These are phyloP conservation scores for Haplosporangium sp. DNA, from an alignment of 371 early-diverging fungal species.

Conservation along the genomic window DNA sequence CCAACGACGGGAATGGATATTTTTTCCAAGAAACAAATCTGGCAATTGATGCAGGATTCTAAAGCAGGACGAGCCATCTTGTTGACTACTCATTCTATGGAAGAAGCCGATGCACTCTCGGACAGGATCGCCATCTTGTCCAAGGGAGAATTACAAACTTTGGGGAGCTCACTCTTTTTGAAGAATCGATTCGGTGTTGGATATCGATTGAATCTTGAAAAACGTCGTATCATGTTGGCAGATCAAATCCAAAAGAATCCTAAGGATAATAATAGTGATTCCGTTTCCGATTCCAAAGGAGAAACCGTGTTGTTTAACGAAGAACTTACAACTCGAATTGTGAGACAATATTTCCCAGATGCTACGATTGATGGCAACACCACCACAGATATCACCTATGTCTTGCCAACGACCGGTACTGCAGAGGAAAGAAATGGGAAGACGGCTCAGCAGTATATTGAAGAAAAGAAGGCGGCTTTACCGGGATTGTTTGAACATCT, in stretches of 20 bases:
- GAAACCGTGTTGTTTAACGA: slow-evolving; percentile 41
- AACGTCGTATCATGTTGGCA: slow-evolving; percentile 54
- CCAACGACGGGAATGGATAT: slow-evolving; percentile 80
- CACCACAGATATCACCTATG: slow-evolving; percentile 42
- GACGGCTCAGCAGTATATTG: slow-evolving; percentile 39
- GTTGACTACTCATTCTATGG: slow-evolving; percentile 79
- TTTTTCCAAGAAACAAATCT: slow-evolving; percentile 72
- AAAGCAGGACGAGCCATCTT: slow-evolving; percentile 71
- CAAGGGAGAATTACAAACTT: slow-evolving; percentile 64
- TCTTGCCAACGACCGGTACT: slow-evolving; percentile 42
- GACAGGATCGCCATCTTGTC: slow-evolving; percentile 77
- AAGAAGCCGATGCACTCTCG: slow-evolving; percentile 78
- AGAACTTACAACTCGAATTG: slow-evolving; percentile 23
- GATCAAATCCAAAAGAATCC: slow-evolving; percentile 32
- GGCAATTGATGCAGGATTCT: slow-evolving; percentile 76
- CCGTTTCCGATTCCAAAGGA: neutral
- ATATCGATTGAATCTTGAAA: slow-evolving; percentile 55
- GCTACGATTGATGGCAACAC: slow-evolving; percentile 47
- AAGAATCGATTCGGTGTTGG: slow-evolving; percentile 61
- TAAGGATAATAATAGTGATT: neutral
- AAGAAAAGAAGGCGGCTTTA: slow-evolving; percentile 43
- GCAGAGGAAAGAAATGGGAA: slow-evolving; percentile 32
- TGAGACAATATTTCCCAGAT: slow-evolving; percentile 47
- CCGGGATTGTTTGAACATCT: slow-evolving; percentile 48
- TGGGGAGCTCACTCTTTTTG: slow-evolving; percentile 59